Percentiles rank a stretch among this genome's conserved stretches.
These are phyloP conservation scores for Cenchrus purpureus DNA, from an alignment of 176 grass and related monocot species.

Conservation along the genomic window DNA sequence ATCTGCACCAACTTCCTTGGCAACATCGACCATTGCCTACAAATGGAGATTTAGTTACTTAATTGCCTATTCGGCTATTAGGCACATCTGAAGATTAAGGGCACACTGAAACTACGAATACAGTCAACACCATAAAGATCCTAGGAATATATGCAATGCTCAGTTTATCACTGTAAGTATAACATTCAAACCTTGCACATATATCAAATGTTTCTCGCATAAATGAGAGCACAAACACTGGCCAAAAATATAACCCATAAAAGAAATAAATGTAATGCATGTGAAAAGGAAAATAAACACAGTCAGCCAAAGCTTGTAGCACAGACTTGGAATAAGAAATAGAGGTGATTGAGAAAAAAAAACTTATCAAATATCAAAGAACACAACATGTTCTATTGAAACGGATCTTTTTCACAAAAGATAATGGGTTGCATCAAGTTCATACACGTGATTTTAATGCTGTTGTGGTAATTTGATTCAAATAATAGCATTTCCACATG, in stretches of 20 bases:
- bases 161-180: not conserved
- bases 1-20: slow-evolving; percentile 91
- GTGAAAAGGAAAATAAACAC: too few relatives aligned
- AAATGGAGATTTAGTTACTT: slow-evolving; percentile 41
- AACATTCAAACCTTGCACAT: not conserved
- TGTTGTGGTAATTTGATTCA: not conserved
- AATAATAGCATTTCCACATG: not conserved
- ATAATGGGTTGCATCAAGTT: not conserved
- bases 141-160: slow-evolving; percentile 5
- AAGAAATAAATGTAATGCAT: too few relatives aligned
- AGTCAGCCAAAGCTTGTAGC: too few relatives aligned
- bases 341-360: too few relatives aligned
- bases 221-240: too few relatives aligned
- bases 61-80: slow-evolving; percentile 28
- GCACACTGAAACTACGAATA: not conserved
- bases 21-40: slow-evolving; percentile 96
- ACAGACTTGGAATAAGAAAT: too few relatives aligned
- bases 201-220: not conserved
- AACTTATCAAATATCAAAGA: too few relatives aligned
- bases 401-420: too few relatives aligned
- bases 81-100: not conserved
- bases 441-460: not conserved
- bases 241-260: too few relatives aligned
- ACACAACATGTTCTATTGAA: too few relatives aligned
- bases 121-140: not conserved